Percentiles rank a stretch among this genome's conserved stretches.
These are phyloP conservation scores for Umbellularia californica DNA, from an alignment of 164 flowering plant species.

Conservation along the genomic window DNA sequence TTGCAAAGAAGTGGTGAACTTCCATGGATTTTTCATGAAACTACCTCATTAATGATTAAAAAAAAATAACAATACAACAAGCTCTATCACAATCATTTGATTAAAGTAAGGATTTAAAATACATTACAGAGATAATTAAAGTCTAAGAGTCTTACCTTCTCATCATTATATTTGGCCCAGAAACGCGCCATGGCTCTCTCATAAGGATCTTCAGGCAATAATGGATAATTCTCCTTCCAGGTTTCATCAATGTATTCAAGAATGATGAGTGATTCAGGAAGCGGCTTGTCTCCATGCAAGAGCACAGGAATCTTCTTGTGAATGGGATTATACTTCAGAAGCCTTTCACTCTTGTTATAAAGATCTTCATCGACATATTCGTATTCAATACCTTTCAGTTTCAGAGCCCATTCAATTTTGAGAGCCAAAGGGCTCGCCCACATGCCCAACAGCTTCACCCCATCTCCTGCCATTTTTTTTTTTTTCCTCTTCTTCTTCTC, in stretches of 20 bases:
- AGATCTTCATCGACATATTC: conserved; percentile 7
- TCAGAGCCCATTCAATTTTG: conserved; percentile 5
- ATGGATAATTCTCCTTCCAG: conserved; percentile 15
- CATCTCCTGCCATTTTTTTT: conserved; percentile 3
- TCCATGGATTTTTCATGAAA: too few relatives aligned
- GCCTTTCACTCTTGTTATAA: conserved; percentile 1
- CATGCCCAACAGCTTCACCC: conserved; percentile 4
- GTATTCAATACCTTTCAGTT: conserved; percentile 7
- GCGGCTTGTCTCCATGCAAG: conserved; percentile 20
- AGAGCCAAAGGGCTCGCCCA: conserved; percentile 1
- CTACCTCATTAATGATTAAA: too few relatives aligned
- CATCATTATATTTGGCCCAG: conserved; percentile 4
- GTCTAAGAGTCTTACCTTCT: neutral
- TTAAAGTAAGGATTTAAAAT: too few relatives aligned
- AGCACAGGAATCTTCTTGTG: conserved; percentile 10
- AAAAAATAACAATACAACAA: too few relatives aligned
- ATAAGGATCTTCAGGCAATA: conserved; percentile 12
- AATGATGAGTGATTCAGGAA: conserved; percentile 23
- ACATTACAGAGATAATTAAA: too few relatives aligned
- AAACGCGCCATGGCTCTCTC: conserved; percentile 6
- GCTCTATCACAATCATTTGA: too few relatives aligned
- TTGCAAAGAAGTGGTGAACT: too few relatives aligned
- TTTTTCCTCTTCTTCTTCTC: neutral
- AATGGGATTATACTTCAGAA: conserved; percentile 7
- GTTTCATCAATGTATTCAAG: conserved; percentile 28